A percentile compares a stretch with the other conserved stretches of the same genome.
Conservation (phyloP, 2,329 filamentous ascomycete genomes). For the Aphanoascus verrucosus region DNA sequence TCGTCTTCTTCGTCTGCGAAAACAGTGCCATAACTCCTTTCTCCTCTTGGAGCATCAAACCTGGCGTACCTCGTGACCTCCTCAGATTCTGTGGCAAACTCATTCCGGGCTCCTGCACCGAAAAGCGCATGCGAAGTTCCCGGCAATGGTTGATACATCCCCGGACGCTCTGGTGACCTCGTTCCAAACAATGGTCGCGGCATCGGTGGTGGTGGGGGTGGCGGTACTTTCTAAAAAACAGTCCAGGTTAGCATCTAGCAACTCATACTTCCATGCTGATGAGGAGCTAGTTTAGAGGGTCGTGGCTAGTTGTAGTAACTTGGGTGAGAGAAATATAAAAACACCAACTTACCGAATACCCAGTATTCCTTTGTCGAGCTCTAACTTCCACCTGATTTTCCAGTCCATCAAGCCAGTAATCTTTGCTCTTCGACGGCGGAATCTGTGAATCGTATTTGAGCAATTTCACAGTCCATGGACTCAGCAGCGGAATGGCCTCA, state of each 20-base stretch:
- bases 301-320: too few relatives aligned
- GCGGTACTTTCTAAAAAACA: background rate
- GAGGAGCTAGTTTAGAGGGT: too few relatives aligned
- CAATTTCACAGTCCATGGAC: constrained; percentile 48
- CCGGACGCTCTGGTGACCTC: background rate
- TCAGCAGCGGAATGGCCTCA: constrained; percentile 45
- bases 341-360: too few relatives aligned
- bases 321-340: too few relatives aligned
- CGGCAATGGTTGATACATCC: too few relatives aligned
- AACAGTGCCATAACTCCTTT: background rate
- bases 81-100: too few relatives aligned
- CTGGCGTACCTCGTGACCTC: background rate
- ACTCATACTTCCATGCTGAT: background rate
- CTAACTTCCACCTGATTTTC: constrained; percentile 11
- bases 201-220: background rate
- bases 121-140: too few relatives aligned
- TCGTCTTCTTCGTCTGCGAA: constrained; percentile 17
- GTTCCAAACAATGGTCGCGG: background rate
- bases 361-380: too few relatives aligned
- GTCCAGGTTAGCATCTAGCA: background rate
- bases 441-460: constrained; percentile 23
- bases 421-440: constrained; percentile 16
- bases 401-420: constrained; percentile 15
- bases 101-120: too few relatives aligned
- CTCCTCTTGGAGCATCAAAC: background rate